Evolutionary conservation across 225 moss, liverwort and hornwort genomes (phyloP).

Genomic region (Marchantia polymorpha): DNA sequence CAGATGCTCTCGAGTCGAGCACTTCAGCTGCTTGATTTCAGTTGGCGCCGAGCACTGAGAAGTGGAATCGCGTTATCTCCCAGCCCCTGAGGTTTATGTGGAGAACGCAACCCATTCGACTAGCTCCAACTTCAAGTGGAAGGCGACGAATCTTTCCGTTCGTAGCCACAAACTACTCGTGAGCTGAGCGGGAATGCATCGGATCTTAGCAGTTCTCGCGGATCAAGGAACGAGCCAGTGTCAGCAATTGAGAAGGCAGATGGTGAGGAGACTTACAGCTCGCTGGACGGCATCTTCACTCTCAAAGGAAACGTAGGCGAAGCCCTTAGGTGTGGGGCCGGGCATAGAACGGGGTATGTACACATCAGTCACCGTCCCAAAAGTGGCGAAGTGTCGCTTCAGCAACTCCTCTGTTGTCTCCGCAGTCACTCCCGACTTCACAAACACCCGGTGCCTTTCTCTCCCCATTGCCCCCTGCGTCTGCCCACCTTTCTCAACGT

Average conservation of each 20-base stretch:
- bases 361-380: conserved; percentile 68
- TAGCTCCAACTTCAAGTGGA: no score
- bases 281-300: conserved; percentile 62
- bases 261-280: conserved; percentile 43
- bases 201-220: background rate
- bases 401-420: conserved; percentile 61
- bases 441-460: conserved; percentile 72
- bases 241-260: background rate
- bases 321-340: conserved; percentile 62
- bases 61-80: no score
- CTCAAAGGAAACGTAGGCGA: conserved; percentile 76
- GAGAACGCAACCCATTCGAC: no score
- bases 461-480: conserved; percentile 35
- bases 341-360: conserved; percentile 72
- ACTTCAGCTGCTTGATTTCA: background rate
- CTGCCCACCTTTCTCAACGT: background rate
- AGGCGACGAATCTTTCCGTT: no score
- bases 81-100: no score
- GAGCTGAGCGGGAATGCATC: background rate
- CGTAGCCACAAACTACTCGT: no score
- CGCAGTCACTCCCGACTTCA: conserved; percentile 72
- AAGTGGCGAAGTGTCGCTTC: conserved; percentile 60
- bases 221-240: background rate
- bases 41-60: background rate
- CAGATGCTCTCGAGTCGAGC: background rate